Percentiles rank a stretch among this genome's conserved stretches.
Conservation (phyloP, 306 rosid genomes). For the Pachyrhizus erosus region DNA sequence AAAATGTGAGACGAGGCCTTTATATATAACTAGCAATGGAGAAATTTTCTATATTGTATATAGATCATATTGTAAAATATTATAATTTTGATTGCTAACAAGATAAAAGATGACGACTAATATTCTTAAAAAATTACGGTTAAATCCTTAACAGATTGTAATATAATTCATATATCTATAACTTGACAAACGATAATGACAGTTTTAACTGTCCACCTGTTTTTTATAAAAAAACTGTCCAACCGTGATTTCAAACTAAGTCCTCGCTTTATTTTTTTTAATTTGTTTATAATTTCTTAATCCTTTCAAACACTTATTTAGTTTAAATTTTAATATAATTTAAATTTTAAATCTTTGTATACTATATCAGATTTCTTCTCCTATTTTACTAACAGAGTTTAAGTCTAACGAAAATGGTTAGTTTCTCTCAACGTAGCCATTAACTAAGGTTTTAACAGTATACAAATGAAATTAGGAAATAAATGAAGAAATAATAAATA, state of each 20-base stretch:
- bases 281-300: too few species aligned
- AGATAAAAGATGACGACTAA: not conserved
- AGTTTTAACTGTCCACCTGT: not conserved
- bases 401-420: too few species aligned
- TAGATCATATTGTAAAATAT: not conserved
- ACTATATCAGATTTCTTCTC: too few species aligned
- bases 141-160: not conserved
- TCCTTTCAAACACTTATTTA: not conserved
- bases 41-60: not conserved
- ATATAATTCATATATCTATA: not conserved
- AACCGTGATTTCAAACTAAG: too few species aligned
- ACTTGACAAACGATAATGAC: not conserved
- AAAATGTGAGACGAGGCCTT: not conserved
- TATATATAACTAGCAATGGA: not conserved
- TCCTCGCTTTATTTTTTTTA: not conserved
- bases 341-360: too few species aligned
- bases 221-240: too few species aligned
- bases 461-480: too few species aligned
- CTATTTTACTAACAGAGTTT: too few species aligned
- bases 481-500: too few species aligned
- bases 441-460: too few species aligned
- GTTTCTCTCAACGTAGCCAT: too few species aligned
- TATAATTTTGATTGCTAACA: not conserved
- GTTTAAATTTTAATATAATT: too few species aligned
- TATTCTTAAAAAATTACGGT: not conserved